A percentile compares a stretch with the other conserved stretches of the same genome.
Conservation (phyloP, 2,329 filamentous ascomycete genomes). For the Graphilbum fragrans region DNA sequence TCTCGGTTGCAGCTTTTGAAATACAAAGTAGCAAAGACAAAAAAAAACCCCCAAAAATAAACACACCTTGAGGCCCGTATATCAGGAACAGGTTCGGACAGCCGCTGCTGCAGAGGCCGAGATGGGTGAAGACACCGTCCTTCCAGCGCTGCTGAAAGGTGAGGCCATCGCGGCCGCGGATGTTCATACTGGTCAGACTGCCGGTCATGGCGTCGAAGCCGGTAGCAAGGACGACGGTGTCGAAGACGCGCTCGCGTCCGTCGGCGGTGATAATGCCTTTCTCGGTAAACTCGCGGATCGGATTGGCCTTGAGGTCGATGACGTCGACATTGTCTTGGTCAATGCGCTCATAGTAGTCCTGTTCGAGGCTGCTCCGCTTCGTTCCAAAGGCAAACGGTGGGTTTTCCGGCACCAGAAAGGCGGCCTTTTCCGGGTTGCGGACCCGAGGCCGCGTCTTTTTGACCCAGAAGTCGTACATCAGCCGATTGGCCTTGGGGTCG, state of each 20-base stretch:
- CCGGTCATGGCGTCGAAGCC: slow-evolving; percentile 24
- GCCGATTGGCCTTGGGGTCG: slow-evolving; percentile 16
- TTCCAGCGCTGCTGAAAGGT: slow-evolving; percentile 20
- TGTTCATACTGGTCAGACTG: slow-evolving; percentile 16
- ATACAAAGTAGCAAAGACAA: neutral
- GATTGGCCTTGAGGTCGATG: slow-evolving; percentile 28
- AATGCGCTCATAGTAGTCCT: slow-evolving; percentile 35
- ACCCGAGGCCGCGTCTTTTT: slow-evolving; percentile 22
- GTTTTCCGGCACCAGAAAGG: slow-evolving; percentile 27
- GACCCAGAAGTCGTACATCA: slow-evolving; percentile 18
- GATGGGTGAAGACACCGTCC: slow-evolving; percentile 17
- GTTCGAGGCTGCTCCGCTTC: slow-evolving; percentile 33
- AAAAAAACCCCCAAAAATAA: neutral
- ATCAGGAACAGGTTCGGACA: slow-evolving; percentile 11
- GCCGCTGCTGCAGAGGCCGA: slow-evolving; percentile 11
- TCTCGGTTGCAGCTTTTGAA: neutral
- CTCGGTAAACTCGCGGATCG: slow-evolving; percentile 25
- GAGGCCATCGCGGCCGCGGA: slow-evolving; percentile 15
- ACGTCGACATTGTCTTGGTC: slow-evolving; percentile 31
- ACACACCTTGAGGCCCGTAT: slow-evolving; percentile 8
- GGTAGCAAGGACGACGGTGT: slow-evolving; percentile 20
- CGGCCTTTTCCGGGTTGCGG: slow-evolving; percentile 17
- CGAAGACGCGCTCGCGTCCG: slow-evolving; percentile 22
- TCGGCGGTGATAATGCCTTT: slow-evolving; percentile 26
- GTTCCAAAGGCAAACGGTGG: slow-evolving; percentile 32